Evolutionary conservation across 2,329 filamentous ascomycete genomes (phyloP).

Genomic region (Trichophyton mentagrophytes): DNA sequence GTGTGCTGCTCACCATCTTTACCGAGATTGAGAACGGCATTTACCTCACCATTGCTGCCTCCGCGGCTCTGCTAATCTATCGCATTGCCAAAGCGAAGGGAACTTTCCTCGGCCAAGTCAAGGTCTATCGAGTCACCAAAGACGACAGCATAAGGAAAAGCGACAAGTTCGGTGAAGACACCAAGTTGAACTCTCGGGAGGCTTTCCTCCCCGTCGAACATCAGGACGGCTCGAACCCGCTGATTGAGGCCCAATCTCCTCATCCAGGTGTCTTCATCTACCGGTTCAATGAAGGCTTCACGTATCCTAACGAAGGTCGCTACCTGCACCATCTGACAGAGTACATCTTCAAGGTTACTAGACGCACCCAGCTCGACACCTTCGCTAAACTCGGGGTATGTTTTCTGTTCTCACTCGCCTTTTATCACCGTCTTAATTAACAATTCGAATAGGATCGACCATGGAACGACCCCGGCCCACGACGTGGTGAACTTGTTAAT

Average conservation of each 20-base stretch:
- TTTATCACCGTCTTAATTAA: neutral
- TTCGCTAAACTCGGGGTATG: conserved; percentile 11
- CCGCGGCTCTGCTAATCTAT: conserved; percentile 33
- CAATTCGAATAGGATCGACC: conserved; percentile 31
- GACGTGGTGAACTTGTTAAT: conserved; percentile 9
- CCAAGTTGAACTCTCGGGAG: conserved; percentile 21
- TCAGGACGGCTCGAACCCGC: conserved; percentile 41
- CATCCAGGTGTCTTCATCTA: conserved; percentile 46
- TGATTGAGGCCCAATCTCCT: conserved; percentile 34
- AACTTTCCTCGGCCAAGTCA: conserved; percentile 32
- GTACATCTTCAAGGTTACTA: conserved; percentile 35
- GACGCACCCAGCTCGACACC: conserved; percentile 32
- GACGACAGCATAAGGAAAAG: conserved; percentile 8
- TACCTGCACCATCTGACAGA: conserved; percentile 41
- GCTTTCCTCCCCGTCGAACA: conserved; percentile 40
- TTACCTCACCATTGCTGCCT: conserved; percentile 37
- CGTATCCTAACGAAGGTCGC: conserved; percentile 43
- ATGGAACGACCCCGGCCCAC: conserved; percentile 43
- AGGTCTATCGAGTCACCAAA: conserved; percentile 13
- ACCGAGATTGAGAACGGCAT: conserved; percentile 40
- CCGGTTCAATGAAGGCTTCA: conserved; percentile 44
- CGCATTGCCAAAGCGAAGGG: conserved; percentile 38
- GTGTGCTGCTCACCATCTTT: conserved; percentile 47
- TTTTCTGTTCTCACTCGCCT: neutral
- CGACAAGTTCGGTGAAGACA: conserved; percentile 10